Evolutionary conservation across 371 early-diverging fungal species (phyloP), one percentile per base, ranked within the genome.

Genomic region (Mucor sp.): DNA sequence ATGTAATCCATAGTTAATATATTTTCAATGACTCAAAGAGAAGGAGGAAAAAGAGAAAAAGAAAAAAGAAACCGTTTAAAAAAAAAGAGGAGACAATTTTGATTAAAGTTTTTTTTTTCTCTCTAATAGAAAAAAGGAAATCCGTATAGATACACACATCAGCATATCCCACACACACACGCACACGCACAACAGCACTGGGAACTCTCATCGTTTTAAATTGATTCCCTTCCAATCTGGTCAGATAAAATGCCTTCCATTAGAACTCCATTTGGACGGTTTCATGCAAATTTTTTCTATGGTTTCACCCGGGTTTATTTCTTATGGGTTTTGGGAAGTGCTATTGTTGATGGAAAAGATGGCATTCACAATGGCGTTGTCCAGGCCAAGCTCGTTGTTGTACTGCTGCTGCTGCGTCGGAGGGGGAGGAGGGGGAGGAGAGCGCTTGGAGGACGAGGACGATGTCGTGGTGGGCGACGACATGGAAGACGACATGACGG

Each of bases 321-420:
- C 27, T 60, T 65, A 65, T 32, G 65, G 58, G 28, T 69, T 56
- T 62, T 69, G 61, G 12, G 53, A 1, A 28, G 53, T 19, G 17
- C 59, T 58, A 44, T 72, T 69, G 53, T 72, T 79, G 33, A 80
- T 80, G 8, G 81, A 75, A 41, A 80, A 83, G 14, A 83, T 83
- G 14, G 79, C 83, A 67, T 71, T 79, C 3, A 80, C 83, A n/a
- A 83, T 71, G 8, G 76, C 81, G 44, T 77, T 75, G 56, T 83
- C 83, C 27, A 83, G 59, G 9, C 83, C 83, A 8, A 83, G 70
- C 44, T 83, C 83, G 48, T 73, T 77, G 21, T 76, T 69, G 44
- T 79, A 80, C 69, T 2, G 30, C 30, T 11, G 81, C 55, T 3
- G 50, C n/a, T 17, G 41, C 41, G 41, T 9, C 14, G 41, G 4